Percentiles rank a stretch among this genome's conserved stretches.
phyloP scores from a whole-genome alignment of 345 rosid species.

The Salix koriyanagi region DNA sequence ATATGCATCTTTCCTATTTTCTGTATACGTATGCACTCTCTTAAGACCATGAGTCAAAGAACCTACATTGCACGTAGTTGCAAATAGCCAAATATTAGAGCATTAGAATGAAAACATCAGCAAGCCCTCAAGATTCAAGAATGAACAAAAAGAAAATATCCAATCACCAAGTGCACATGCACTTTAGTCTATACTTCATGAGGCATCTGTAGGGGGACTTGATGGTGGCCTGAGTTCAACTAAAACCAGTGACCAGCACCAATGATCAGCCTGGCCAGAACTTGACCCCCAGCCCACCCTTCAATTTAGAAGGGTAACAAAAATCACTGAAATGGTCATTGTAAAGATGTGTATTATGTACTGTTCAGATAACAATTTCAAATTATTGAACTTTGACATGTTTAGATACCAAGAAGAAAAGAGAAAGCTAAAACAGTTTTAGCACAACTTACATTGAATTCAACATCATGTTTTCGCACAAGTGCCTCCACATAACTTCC shows the following conservation, averaged over 20 bases:
- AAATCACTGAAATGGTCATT: not conserved
- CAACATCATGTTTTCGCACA: slow-evolving; percentile 81
- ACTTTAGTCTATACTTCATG: not conserved
- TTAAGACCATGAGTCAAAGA: not conserved
- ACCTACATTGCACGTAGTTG: not conserved
- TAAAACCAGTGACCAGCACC: not conserved
- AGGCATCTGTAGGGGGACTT: not conserved
- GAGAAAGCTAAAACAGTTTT: not conserved
- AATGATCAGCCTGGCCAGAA: not conserved
- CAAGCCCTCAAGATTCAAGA: not conserved
- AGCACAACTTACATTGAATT: slow-evolving; percentile 61
- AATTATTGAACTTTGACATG: not conserved
- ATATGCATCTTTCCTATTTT: not conserved
- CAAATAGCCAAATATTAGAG: not conserved
- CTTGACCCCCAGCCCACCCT: not conserved
- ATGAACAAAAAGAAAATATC: not conserved
- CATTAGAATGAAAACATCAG: not conserved
- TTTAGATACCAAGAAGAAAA: not conserved
- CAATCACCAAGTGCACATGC: not conserved
- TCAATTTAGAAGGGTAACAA: not conserved
- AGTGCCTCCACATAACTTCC: slow-evolving; percentile 96
- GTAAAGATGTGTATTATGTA: not conserved
- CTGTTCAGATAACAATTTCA: not conserved
- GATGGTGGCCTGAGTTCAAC: not conserved
- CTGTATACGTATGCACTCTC: not conserved